Evolutionary conservation across 345 rosid genomes (phyloP), one percentile per base, ranked within the genome.

Genomic region (Eucalyptus polyanthemos): DNA sequence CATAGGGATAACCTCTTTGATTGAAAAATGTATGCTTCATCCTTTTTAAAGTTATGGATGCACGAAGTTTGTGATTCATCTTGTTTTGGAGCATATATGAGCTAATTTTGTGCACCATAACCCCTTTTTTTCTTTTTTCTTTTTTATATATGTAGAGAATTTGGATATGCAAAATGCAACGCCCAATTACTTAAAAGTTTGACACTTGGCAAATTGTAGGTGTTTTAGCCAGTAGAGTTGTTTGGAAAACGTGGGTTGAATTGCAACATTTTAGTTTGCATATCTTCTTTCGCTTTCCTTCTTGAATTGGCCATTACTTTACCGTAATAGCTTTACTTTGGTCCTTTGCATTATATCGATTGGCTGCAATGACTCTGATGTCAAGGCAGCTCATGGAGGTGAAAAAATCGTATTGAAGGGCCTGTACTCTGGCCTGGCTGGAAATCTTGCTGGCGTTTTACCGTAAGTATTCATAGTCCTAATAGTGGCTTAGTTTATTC

Each of bases 361-460:
- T 50, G 87, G 47, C 37, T 87, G 56, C 86, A 54, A 72, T 40
- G 87, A 87, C 44, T 89, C 88, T n/a, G n/a, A 50, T 91, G 90
- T 86, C 87, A 93, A 89, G 96, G 98, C 94, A 80, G 97, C 93
- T 89, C 93, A 87, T 72, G 96, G 94, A 54, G 95, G 98, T 90
- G 97, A 96, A 51, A 90, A 95, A 92, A 92, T 96, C 51, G 31
- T 91, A 87, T 93, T 93, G 91, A 95, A 93, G 87, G 97, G 98
- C 85, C 93, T 97, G 50, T 97, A 94, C 90, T 93, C 99, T 91
- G 98, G 98, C 91, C 90, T 96, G 91, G 96, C 91, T 89, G 96
- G 97, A 91, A 97, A 97, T 91, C 94, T 95, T 92, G 96, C 92
- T 88, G 98, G 97, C 86, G 95, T 92, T 62, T 93, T 96, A 88